Conservation (phyloP, 2,329 filamentous ascomycete genomes). For the Pseudogymnoascus sp. region DNA sequence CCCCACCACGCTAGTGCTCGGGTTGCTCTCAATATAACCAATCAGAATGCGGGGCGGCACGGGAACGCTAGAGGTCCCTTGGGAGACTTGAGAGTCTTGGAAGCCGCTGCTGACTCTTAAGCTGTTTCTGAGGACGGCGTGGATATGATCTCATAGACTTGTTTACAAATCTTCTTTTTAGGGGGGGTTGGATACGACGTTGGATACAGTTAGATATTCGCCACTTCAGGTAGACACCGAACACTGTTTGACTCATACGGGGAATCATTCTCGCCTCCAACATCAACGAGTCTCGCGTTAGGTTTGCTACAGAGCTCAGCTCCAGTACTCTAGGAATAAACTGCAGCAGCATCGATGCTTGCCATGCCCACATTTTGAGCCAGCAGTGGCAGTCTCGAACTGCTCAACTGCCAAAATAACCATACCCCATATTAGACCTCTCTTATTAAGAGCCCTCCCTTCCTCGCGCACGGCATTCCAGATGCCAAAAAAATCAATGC, state of each 20-base stretch:
- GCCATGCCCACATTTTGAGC: neutral
- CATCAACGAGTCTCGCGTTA: constrained; percentile 2
- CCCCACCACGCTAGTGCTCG: neutral
- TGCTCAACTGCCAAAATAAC: neutral
- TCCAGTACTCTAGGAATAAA: constrained; percentile 2
- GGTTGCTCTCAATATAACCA: constrained; percentile 7
- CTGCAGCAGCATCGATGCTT: neutral
- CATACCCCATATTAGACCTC: neutral
- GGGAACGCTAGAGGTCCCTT: neutral
- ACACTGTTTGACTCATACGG: neutral
- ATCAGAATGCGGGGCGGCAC: neutral
- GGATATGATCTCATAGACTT: neutral
- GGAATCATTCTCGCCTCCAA: neutral
- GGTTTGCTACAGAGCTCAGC: constrained; percentile 1
- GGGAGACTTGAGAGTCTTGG: neutral
- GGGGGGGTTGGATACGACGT: no score
- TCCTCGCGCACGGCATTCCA: neutral
- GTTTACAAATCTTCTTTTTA: neutral
- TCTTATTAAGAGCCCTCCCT: neutral
- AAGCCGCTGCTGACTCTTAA: neutral
- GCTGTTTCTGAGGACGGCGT: neutral
- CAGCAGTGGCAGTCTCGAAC: neutral
- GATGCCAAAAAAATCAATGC: constrained; percentile 1
- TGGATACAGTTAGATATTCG: neutral
- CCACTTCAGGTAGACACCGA: neutral